A percentile compares a stretch with the other conserved stretches of the same genome.
Evolutionary conservation across 2,329 filamentous ascomycete species (phyloP).

Genomic region (Didymosphaeria variabile): DNA sequence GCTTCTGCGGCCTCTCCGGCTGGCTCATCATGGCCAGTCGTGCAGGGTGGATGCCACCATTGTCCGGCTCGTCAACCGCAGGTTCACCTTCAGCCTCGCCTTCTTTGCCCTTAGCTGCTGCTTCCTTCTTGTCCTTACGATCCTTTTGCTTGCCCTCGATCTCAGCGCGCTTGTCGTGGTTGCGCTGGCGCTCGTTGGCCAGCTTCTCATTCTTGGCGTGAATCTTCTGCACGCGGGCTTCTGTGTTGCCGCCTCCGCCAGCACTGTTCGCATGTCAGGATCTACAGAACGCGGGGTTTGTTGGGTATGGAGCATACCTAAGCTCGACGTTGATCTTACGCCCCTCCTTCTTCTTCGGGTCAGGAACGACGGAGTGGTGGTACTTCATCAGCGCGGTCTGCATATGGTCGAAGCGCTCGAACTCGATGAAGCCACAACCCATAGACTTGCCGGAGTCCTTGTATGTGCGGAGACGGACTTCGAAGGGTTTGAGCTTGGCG

Average conservation of each 20-base stretch:
- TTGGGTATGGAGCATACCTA: constrained; percentile 65
- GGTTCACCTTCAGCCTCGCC: constrained; percentile 21
- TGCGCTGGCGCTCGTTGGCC: constrained; percentile 70
- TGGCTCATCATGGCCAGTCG: constrained; percentile 48
- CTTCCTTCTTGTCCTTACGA: constrained; percentile 52
- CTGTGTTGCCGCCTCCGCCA: constrained; percentile 83
- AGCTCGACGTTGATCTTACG: constrained; percentile 92
- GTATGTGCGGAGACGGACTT: constrained; percentile 65
- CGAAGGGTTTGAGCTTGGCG: constrained; percentile 73
- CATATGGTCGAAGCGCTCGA: constrained; percentile 86
- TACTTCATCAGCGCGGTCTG: constrained; percentile 90
- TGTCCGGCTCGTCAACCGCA: constrained; percentile 24
- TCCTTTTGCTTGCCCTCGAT: constrained; percentile 51
- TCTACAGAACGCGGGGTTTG: background rate
- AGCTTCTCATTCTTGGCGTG: constrained; percentile 86
- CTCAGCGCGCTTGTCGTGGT: constrained; percentile 57
- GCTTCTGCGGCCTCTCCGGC: constrained; percentile 10
- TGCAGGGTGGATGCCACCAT: constrained; percentile 49
- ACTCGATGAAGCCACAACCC: constrained; percentile 74
- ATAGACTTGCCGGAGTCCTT: constrained; percentile 50
- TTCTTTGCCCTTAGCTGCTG: constrained; percentile 26
- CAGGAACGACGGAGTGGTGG: constrained; percentile 82
- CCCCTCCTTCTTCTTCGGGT: constrained; percentile 63
- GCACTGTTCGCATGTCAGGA: constrained; percentile 61
- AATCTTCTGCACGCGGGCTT: constrained; percentile 78